Evolutionary conservation across 257 asterid genomes (phyloP).

Genomic region (Solanum gracilifrons): DNA sequence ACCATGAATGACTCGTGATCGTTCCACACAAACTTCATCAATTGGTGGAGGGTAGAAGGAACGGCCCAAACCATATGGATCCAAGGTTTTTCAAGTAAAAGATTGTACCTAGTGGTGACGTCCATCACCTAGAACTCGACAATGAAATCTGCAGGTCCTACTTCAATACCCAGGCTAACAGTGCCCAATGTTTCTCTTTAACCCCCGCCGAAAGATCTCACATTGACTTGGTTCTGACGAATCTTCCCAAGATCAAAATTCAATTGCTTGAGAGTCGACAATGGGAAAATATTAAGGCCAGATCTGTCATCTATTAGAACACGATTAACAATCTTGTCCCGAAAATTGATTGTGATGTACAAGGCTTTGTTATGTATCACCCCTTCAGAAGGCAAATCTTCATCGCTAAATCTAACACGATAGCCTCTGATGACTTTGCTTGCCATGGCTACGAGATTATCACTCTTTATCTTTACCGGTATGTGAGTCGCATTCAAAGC

Average conservation of each 20-base stretch:
- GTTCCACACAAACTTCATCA: not conserved
- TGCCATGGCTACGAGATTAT: not conserved
- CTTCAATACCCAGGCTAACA: not conserved
- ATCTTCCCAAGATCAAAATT: not conserved
- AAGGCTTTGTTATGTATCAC: not conserved
- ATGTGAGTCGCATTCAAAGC: not conserved
- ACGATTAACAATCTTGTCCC: no score
- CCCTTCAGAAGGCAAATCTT: not conserved
- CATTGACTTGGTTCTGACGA: not conserved
- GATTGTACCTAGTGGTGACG: not conserved
- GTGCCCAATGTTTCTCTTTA: not conserved
- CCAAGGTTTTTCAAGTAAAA: not conserved
- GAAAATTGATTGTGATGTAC: not conserved
- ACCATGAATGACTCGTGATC: not conserved
- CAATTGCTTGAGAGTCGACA: not conserved
- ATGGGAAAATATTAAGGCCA: not conserved
- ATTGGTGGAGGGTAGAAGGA: not conserved
- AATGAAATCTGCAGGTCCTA: not conserved
- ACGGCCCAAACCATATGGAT: not conserved
- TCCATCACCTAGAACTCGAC: not conserved
- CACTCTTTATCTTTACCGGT: not conserved
- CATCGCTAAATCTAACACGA: no score
- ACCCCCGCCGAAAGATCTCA: no score
- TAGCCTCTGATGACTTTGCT: not conserved
- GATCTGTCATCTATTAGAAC: no score